Evolutionary conservation across 176 grass and related monocot species (phyloP).

Genomic region (Tillandsia fasciculata): DNA sequence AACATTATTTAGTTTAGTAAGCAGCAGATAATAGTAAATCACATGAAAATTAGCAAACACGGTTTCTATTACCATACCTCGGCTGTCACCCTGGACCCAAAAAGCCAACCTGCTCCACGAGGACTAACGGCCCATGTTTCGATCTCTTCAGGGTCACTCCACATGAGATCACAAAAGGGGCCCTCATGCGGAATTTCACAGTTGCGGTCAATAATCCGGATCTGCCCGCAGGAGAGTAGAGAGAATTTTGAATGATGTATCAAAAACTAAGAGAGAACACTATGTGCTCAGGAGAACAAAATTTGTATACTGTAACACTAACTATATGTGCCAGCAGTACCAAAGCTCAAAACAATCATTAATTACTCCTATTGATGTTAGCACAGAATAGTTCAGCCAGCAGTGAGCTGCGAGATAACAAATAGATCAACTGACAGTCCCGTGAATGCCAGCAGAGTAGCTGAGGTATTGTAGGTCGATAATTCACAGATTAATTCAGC

Average conservation of each 20-base stretch:
- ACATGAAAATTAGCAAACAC: neutral
- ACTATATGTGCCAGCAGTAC: no score
- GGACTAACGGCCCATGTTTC: slow-evolving; percentile 98
- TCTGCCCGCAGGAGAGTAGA: slow-evolving; percentile 24
- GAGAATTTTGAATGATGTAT: neutral
- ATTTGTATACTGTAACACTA: no score
- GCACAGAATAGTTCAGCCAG: no score
- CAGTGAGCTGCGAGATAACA: no score
- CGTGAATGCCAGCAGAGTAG: no score
- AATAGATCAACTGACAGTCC: no score
- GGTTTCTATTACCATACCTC: slow-evolving; percentile 36
- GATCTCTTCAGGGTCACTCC: slow-evolving; percentile 98
- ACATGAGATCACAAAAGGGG: slow-evolving; percentile 98
- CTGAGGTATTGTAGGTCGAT: no score
- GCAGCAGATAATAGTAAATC: neutral
- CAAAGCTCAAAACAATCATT: no score
- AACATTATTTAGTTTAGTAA: neutral
- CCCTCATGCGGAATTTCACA: slow-evolving; percentile 98
- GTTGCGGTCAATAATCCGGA: slow-evolving; percentile 88
- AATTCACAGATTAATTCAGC: no score
- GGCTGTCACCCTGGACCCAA: slow-evolving; percentile 86
- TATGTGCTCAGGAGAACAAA: neutral
- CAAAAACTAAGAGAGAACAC: neutral
- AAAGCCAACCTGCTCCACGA: slow-evolving; percentile 95
- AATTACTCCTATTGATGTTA: no score